phyloP scores from a whole-genome alignment of 805 yeast genomes.

The Dipodascus geniculatus region DNA sequence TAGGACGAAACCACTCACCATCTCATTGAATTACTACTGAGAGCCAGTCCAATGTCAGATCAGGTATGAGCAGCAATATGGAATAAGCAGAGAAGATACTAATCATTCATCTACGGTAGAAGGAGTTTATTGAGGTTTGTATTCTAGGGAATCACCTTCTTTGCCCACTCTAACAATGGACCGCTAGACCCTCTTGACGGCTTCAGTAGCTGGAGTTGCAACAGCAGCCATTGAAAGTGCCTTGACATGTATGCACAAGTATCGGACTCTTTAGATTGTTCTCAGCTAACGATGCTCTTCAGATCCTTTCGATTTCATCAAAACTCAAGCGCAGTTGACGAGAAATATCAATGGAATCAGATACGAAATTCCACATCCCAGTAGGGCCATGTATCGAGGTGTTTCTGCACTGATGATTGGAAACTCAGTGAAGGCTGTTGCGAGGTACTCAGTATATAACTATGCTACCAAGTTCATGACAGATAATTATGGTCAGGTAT shows the following conservation, averaged over 20 bases:
- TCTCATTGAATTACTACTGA: no score
- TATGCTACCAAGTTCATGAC: conserved; percentile 60
- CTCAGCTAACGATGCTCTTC: conserved; percentile 7
- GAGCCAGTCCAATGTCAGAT: no score
- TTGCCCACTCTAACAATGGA: background rate
- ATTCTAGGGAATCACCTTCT: background rate
- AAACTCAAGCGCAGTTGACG: conserved; percentile 26
- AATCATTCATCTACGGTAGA: background rate
- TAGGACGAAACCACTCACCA: no score
- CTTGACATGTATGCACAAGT: conserved; percentile 25
- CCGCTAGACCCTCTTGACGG: conserved; percentile 20
- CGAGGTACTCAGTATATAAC: conserved; percentile 66
- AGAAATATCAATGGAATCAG: conserved; percentile 14
- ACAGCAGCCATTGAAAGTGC: conserved; percentile 28
- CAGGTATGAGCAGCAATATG: no score
- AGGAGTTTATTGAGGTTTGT: background rate
- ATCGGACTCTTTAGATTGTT: background rate
- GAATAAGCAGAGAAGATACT: background rate
- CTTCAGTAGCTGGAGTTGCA: conserved; percentile 27
- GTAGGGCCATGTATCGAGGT: conserved; percentile 37
- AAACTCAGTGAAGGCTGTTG: conserved; percentile 56
- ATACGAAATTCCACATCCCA: conserved; percentile 14
- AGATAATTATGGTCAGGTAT: conserved; percentile 37
- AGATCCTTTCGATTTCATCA: conserved; percentile 32
- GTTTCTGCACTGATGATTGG: conserved; percentile 69